Base-by-base conservation (phyloP, 2,329 filamentous ascomycete genomes). In the Seiridium unicorne region DNA sequence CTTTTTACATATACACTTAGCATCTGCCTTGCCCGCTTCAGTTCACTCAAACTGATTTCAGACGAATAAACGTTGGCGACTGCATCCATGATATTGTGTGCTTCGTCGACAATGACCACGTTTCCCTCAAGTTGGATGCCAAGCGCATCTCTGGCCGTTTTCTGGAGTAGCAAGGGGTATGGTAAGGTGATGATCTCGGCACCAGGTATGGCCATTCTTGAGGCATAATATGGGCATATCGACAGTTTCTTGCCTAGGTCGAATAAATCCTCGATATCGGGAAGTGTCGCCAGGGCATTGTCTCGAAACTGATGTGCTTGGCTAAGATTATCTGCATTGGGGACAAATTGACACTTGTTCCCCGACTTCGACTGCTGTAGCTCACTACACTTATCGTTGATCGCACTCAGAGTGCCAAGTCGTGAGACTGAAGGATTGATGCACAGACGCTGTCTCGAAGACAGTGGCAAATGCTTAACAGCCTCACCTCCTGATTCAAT, bases 191-290 rank as follows among this genome's bases (percentile, higher is more conserved):
- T 84, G 57, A 99, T 92, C 81, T 97, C 93, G 46, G 92, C 90
- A 8, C 89, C 85, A 18, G 89, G 87, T n/a, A 96, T 88, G 0
- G 91, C 90, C 3, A 90, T 84, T 54, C 95, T 84, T 0, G 94
- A 94, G n/a, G 94, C 93, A 74, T 99, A 99, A 73, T 99, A 99
- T 0, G 95, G 94, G 71, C 95, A 99, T 4, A 98, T 84, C 0
- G 88, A 86, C 38, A 97, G 80, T 55, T 88, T 85, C 68, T 89
- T 91, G 3, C 95, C 95, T 1, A 98, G 79, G 11, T 81, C 79
- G 26, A 89, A 89, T 44, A 98, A 81, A 68, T 99, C 95, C 73
- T 99, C 95, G 59, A 99, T 98, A 69, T 99, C 95, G 2, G 91
- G 89, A 6, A 99, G 84, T 0, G 86, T 92, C 1, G 95, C 93